Evolutionary conservation across 176 grass and related monocot genomes (phyloP).

Genomic region (Urochloa ruziziensis): DNA sequence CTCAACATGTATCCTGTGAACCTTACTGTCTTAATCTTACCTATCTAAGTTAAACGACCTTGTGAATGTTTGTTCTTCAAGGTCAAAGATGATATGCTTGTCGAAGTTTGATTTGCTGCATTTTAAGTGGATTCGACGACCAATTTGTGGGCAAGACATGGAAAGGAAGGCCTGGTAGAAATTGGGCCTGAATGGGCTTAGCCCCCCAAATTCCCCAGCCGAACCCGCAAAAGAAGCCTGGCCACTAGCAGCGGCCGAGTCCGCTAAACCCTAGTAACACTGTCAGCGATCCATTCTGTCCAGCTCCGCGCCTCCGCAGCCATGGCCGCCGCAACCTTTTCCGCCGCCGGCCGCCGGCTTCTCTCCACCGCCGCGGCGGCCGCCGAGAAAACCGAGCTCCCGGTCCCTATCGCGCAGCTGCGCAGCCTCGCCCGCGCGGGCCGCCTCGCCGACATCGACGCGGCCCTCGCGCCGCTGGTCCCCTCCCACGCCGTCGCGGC

Average conservation of each 20-base stretch:
- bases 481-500: constrained; percentile 8
- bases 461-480: constrained; percentile 26
- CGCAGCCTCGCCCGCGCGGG: constrained; percentile 37
- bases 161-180: not conserved
- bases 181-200: not conserved
- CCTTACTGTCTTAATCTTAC: not conserved
- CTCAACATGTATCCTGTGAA: not conserved
- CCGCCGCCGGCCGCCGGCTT: constrained; percentile 19
- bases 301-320: not conserved
- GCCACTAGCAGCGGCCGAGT: not conserved
- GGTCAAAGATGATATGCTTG: too few relatives aligned
- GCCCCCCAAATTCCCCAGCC: not conserved
- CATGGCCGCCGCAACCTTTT: constrained; percentile 31
- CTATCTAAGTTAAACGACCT: not conserved
- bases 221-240: not conserved
- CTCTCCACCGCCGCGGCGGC: not conserved
- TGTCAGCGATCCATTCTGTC: not conserved
- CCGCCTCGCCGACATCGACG: constrained; percentile 40
- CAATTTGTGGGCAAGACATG: not conserved
- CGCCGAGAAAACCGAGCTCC: not conserved
- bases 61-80: not conserved
- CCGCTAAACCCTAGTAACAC: not conserved
- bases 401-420: not conserved
- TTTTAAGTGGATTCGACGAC: too few relatives aligned
- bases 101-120: not conserved